Base-by-base conservation (phyloP, 306 rosid genomes). In the Pterocarpus santalinus region DNA sequence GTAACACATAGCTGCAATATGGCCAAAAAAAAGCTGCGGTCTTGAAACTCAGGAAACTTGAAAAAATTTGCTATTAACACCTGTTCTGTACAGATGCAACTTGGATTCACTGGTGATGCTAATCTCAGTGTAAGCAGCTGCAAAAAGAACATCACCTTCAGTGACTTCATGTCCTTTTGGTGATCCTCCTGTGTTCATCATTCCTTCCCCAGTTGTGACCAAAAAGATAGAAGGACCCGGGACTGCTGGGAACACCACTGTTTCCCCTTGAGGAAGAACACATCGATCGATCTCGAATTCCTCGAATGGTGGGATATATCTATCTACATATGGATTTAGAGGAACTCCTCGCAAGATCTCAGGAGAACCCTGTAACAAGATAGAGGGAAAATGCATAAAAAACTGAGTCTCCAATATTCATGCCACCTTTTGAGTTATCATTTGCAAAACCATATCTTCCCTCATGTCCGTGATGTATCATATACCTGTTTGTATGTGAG, bases 231-330 rank as follows among this genome's bases (percentile, higher is more conserved):
- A 93, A 60, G 99, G 97, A 58, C 99, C 98, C 11, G 88, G 91
- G 46, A 88, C 82, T 13, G 91, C 87, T 7, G 94, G 92, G 67
- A 93, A 90, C 68, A 69, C 84, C 34, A 86, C 85, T n/a, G 82
- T 87, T 84, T 83, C 88, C 39, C 87, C 89, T 35, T 65, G 73
- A 34, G 97, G 99, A 61, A 95, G 94, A 66, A 80, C 68, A 47
- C 99, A 93, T 0, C 82, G 70, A 52, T 95, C 99, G 2, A 93
- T 89, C 88, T 95, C 99, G 36, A 95, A 95, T 85, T 95, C 99
- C 8, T 95, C 94, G 3, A 91, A 93, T 7, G 99, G 99, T 0
- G 98, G 97, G 61, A 71, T 76, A 51, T 95, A 95, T 77, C 86
- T 90, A 43, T 70, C 90, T 64, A 93, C 86, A 52, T 81, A 88